Evolutionary conservation across 2,329 filamentous ascomycete genomes (phyloP).

Genomic region (Fusarium camptoceras): DNA sequence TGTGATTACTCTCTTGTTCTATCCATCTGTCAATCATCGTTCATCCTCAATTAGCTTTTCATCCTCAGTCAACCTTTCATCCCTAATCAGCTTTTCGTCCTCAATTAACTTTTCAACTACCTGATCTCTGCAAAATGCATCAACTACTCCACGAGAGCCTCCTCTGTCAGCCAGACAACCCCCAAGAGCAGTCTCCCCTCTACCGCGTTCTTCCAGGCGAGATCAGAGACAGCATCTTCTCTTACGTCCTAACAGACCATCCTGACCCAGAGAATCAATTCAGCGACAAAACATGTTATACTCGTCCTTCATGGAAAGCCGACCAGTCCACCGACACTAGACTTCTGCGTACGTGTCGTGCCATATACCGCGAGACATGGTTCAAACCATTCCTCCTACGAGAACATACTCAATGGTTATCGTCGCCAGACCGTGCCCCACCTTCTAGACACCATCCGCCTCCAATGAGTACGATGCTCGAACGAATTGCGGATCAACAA

Average conservation of each 20-base stretch:
- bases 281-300: conserved; percentile 51
- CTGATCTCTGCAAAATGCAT: background rate
- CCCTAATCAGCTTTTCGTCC: too few species aligned
- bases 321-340: conserved; percentile 51
- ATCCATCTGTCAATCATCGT: background rate
- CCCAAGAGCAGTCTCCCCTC: conserved; percentile 45
- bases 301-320: conserved; percentile 56
- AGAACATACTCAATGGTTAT: conserved; percentile 56
- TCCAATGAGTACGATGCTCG: conserved; percentile 18
- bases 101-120: background rate
- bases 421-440: conserved; percentile 49
- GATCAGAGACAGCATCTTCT: conserved; percentile 61
- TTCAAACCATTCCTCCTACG: conserved; percentile 55
- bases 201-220: conserved; percentile 60
- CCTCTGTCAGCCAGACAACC: background rate
- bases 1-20: background rate
- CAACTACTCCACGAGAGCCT: background rate
- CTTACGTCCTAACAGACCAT: conserved; percentile 53
- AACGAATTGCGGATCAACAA: conserved; percentile 37
- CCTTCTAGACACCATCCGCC: background rate
- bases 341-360: conserved; percentile 58
- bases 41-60: background rate
- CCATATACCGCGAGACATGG: conserved; percentile 57
- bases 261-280: conserved; percentile 50
- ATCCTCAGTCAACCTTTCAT: too few species aligned